Evolutionary conservation across 345 rosid genomes (phyloP).

Genomic region (Rhizophora apiculata): DNA sequence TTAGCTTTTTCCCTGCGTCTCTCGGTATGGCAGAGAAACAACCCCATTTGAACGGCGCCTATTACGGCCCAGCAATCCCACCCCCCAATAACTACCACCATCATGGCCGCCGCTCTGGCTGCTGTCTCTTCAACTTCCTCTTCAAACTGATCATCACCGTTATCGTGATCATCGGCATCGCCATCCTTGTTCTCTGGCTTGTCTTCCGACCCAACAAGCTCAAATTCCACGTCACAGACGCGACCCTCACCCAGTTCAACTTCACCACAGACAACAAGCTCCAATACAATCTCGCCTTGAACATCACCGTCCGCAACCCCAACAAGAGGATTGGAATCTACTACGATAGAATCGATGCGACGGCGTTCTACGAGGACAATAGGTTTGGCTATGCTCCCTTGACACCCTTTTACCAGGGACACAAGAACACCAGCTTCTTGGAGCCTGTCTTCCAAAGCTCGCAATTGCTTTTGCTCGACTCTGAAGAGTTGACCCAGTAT

Average conservation of each 20-base stretch:
- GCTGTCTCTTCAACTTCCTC: slow-evolving; percentile 56
- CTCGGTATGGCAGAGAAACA: slow-evolving; percentile 52
- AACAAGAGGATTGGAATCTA: slow-evolving; percentile 41
- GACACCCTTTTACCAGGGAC: slow-evolving; percentile 70
- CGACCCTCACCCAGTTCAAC: slow-evolving; percentile 36
- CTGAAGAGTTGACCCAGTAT: slow-evolving; percentile 23
- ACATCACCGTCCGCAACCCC: slow-evolving; percentile 38
- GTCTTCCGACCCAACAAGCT: slow-evolving; percentile 39
- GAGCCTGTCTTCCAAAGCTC: slow-evolving; percentile 42
- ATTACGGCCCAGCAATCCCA: slow-evolving; percentile 66
- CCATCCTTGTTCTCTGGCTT: slow-evolving; percentile 40
- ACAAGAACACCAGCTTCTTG: slow-evolving; percentile 60
- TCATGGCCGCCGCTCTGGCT: slow-evolving; percentile 44
- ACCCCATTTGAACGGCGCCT: slow-evolving; percentile 55
- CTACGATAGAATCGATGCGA: slow-evolving; percentile 36
- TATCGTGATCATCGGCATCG: slow-evolving; percentile 34
- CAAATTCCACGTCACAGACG: slow-evolving; percentile 41
- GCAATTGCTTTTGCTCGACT: slow-evolving; percentile 26
- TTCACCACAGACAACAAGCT: slow-evolving; percentile 25
- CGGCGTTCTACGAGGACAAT: slow-evolving; percentile 30
- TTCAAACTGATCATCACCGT: slow-evolving; percentile 38
- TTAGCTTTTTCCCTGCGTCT: not conserved
- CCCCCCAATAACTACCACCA: slow-evolving; percentile 46
- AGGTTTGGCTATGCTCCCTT: slow-evolving; percentile 32
- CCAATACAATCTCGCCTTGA: slow-evolving; percentile 30